These are phyloP conservation scores for Sporothrix luriei DNA, from an alignment of 2,329 filamentous ascomycete genomes.

Conservation along the genomic window DNA sequence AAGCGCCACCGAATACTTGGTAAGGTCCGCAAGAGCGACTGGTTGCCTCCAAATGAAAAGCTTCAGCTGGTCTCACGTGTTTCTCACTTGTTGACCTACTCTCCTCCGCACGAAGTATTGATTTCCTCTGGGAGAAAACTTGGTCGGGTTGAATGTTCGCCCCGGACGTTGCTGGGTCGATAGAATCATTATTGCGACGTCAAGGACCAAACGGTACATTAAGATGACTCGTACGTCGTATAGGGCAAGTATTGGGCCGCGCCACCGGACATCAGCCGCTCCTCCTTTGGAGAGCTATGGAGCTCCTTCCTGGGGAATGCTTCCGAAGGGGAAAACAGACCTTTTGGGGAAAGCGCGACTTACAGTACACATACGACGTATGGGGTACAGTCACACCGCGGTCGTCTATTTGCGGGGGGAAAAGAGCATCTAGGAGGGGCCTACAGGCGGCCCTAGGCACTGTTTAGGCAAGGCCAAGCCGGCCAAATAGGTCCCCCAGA, in stretches of 20 bases:
- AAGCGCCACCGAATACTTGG: too few species aligned
- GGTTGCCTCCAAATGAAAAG: background rate
- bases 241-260: background rate
- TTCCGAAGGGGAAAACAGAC: background rate
- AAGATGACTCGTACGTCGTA: too few species aligned
- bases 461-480: background rate
- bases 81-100: background rate
- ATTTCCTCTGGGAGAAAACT: too few species aligned
- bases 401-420: constrained; percentile 10
- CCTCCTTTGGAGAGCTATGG: background rate
- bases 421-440: background rate
- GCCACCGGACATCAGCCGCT: constrained; percentile 10
- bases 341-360: background rate
- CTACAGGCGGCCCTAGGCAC: background rate
- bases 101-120: too few species aligned
- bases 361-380: background rate
- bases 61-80: background rate
- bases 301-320: background rate
- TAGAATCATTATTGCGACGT: constrained; percentile 11
- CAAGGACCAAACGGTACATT: background rate
- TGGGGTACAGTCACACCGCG: too few species aligned
- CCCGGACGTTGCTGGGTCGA: constrained; percentile 22
- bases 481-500: background rate
- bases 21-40: constrained; percentile 3
- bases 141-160: background rate